Evolutionary conservation across 306 rosid genomes (phyloP), one percentile per base, ranked within the genome.

Genomic region (Corylus avellana): DNA sequence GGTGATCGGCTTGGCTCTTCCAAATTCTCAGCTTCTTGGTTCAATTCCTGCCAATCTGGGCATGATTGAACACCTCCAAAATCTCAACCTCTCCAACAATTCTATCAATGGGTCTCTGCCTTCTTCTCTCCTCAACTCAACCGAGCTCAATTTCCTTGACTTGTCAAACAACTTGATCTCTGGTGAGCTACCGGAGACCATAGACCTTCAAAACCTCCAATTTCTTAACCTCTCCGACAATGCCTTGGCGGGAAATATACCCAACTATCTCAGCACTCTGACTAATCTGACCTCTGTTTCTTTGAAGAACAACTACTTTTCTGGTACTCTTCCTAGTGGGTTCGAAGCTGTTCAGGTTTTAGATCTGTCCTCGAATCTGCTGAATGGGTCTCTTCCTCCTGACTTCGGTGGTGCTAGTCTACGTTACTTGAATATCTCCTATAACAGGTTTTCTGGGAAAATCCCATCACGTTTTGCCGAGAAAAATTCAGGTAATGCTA

Each of bases 81-180:
- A 59, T 79, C 88, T 96, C n/a, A 89, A 93, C 81, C 97, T 96
- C 74, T 90, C 98, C 17, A 83, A 93, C 72, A 96, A 93, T 78
- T 90, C 93, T 11, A 71, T 96, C 42, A 96, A 96, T 50, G 99
- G 99, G 29, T 87, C 99, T 29, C 87, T 96, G 12, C 94, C 94
- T 0, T 10, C 50, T 6, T 85, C 92, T 0, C 82, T 91, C 1
- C 91, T 92, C 77, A 86, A 88, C 72, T 76, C 88, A 22, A 79
- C 91, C 1, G 35, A 87, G 77, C 97, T 96, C 50, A 78, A 56
- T 29, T 80, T 74, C 25, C 88, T 95, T 2, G 87, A 92, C 62
- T 79, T 95, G 53, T 89, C 98, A 0, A 81, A 77, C 22, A 95
- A 95, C 78, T 58, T 77, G 63, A 70, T 95, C 64, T 70, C 91